Evolutionary conservation across 2,329 filamentous ascomycete species (phyloP).

Genomic region (Macrophomina tecta): DNA sequence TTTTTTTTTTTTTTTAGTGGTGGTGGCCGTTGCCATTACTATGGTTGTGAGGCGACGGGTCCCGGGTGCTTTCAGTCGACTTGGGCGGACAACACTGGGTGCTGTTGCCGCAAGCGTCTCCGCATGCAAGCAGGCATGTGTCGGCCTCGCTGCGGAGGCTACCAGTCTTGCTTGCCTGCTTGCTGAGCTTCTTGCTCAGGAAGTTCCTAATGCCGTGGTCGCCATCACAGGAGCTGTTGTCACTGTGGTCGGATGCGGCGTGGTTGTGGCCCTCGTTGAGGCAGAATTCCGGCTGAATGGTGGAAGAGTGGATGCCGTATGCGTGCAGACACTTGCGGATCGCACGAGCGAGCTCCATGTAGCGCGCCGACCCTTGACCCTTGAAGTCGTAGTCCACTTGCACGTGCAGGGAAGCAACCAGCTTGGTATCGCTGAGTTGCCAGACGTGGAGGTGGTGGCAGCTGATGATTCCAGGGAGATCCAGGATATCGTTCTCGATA

Average conservation of each 20-base stretch:
- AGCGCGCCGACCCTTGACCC: slow-evolving; percentile 75
- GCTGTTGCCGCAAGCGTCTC: slow-evolving; percentile 49
- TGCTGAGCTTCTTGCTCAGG: slow-evolving; percentile 26
- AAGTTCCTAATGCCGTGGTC: slow-evolving; percentile 25
- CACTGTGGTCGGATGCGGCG: slow-evolving; percentile 39
- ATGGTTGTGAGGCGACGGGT: slow-evolving; percentile 16
- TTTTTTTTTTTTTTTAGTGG: neutral
- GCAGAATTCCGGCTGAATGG: slow-evolving; percentile 89
- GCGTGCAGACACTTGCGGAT: slow-evolving; percentile 89
- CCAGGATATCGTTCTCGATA: slow-evolving; percentile 88
- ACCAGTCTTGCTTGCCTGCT: slow-evolving; percentile 40
- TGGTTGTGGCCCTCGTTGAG: slow-evolving; percentile 53
- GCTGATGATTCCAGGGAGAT: slow-evolving; percentile 81
- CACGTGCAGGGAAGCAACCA: slow-evolving; percentile 91
- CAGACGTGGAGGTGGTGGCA: slow-evolving; percentile 98
- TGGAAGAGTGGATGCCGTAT: slow-evolving; percentile 95
- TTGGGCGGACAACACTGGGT: slow-evolving; percentile 50
- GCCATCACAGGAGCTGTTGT: slow-evolving; percentile 29
- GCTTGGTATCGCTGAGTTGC: slow-evolving; percentile 94
- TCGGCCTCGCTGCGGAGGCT: slow-evolving; percentile 44
- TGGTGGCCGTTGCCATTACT: slow-evolving; percentile 12
- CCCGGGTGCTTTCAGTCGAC: slow-evolving; percentile 15
- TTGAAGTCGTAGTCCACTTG: slow-evolving; percentile 90
- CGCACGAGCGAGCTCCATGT: slow-evolving; percentile 87
- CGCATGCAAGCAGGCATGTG: slow-evolving; percentile 51